A percentile compares a stretch with the other conserved stretches of the same genome.
phyloP scores from a whole-genome alignment of 2,329 filamentous ascomycete species.

The Colletotrichum incanum region DNA sequence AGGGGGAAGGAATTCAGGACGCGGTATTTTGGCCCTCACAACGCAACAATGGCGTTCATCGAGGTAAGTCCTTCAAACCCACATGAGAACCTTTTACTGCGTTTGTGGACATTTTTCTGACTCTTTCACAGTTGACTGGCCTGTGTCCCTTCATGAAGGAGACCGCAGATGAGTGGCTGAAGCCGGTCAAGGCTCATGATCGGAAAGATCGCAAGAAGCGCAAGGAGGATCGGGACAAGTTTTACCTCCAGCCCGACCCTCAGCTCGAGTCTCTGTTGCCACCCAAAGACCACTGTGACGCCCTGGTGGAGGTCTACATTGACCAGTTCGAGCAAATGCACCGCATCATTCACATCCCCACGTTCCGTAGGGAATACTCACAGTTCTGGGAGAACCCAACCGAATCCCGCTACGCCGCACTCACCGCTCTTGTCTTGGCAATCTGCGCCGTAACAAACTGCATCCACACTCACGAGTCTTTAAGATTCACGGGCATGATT shows the following conservation, averaged over 20 bases:
- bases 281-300: conserved; percentile 63
- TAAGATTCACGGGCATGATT: conserved; percentile 72
- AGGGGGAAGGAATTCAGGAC: conserved; percentile 73
- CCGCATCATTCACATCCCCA: conserved; percentile 73
- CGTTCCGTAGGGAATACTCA: conserved; percentile 70
- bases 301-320: conserved; percentile 65
- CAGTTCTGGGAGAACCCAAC: conserved; percentile 67
- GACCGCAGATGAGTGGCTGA: conserved; percentile 74
- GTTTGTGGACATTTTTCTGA: conserved; percentile 21
- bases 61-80: conserved; percentile 55
- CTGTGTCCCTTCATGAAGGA: conserved; percentile 75
- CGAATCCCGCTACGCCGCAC: conserved; percentile 64
- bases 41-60: conserved; percentile 73
- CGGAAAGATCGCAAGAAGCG: conserved; percentile 70
- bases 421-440: conserved; percentile 71
- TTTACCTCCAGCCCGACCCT: conserved; percentile 63
- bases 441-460: conserved; percentile 74
- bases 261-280: conserved; percentile 67
- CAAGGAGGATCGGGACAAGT: conserved; percentile 66
- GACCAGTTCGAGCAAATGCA: conserved; percentile 71
- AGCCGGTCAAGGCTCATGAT: conserved; percentile 69
- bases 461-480: conserved; percentile 66
- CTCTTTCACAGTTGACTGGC: conserved; percentile 60
- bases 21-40: conserved; percentile 73
- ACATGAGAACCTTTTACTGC: not conserved